phyloP scores from a whole-genome alignment of 2,329 filamentous ascomycete genomes.

The Massarina eburnea region DNA sequence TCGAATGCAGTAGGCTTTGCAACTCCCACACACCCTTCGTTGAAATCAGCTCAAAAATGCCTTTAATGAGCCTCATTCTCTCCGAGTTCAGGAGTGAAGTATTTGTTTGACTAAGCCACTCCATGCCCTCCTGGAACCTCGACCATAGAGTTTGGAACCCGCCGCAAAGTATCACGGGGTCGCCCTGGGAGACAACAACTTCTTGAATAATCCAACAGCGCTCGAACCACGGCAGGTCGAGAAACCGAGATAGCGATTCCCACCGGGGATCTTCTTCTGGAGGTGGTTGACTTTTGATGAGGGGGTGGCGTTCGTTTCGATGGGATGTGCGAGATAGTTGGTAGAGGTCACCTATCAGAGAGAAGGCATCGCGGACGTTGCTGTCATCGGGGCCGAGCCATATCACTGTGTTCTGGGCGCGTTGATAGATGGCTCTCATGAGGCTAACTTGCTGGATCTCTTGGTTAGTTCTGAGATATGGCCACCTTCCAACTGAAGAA shows the following conservation, averaged over 20 bases:
- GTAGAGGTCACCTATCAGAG: constrained; percentile 5
- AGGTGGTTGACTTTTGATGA: background rate
- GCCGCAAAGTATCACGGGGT: constrained; percentile 7
- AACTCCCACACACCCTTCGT: constrained; percentile 8
- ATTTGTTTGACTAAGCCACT: background rate
- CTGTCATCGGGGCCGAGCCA: constrained; percentile 9
- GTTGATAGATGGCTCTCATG: constrained; percentile 19
- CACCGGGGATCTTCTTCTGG: constrained; percentile 4
- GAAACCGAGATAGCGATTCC: constrained; percentile 2
- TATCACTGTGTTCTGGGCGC: constrained; percentile 12
- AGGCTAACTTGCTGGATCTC: constrained; percentile 18
- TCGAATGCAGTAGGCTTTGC: constrained; percentile 3
- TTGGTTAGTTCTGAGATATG: constrained; percentile 1
- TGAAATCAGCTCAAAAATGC: constrained; percentile 6
- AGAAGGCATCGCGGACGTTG: constrained; percentile 1
- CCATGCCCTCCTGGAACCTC: constrained; percentile 6
- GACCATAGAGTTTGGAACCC: constrained; percentile 4
- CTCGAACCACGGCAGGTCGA: constrained; percentile 9
- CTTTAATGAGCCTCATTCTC: constrained; percentile 4
- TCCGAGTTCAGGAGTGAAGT: background rate
- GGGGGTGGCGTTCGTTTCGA: background rate
- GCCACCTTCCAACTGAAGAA: background rate
- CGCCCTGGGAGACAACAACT: constrained; percentile 8
- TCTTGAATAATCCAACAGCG: constrained; percentile 14
- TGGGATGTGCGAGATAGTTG: background rate